These are phyloP conservation scores for Petrea volubilis DNA, from an alignment of 257 asterid species.

Conservation along the genomic window DNA sequence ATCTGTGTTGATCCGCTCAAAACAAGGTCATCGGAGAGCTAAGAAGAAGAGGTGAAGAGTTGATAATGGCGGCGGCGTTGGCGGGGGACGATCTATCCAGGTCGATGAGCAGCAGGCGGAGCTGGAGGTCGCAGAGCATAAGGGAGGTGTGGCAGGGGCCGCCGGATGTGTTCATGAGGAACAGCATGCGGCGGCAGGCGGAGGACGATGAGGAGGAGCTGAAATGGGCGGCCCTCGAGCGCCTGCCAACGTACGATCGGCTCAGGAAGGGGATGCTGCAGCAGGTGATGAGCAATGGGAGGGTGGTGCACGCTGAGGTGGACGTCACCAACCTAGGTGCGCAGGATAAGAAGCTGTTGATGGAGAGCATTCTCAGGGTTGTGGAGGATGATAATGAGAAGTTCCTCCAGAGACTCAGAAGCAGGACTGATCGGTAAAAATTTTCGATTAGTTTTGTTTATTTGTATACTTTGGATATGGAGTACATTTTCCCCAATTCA, in stretches of 20 bases:
- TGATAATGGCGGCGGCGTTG: constrained; percentile 36
- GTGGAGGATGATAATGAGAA: constrained; percentile 59
- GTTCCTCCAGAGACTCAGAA: constrained; percentile 49
- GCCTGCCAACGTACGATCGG: constrained; percentile 58
- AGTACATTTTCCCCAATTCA: not conserved
- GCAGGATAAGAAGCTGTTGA: constrained; percentile 47
- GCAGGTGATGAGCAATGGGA: constrained; percentile 49
- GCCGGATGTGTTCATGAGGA: constrained; percentile 44
- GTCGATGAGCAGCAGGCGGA: constrained; percentile 34
- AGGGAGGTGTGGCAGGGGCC: constrained; percentile 54
- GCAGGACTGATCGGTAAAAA: constrained; percentile 59
- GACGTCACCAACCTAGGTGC: constrained; percentile 48
- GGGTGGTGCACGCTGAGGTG: constrained; percentile 38
- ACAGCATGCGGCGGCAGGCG: constrained; percentile 38
- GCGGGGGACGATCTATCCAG: constrained; percentile 41
- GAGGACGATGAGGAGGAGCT: constrained; percentile 68
- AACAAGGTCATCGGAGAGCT: not conserved
- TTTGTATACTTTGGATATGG: not conserved
- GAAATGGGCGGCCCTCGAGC: constrained; percentile 64
- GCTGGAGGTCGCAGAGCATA: constrained; percentile 50
- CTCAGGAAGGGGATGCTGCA: constrained; percentile 55
- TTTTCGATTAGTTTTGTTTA: not conserved
- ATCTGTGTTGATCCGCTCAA: not conserved
- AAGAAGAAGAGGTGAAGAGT: not conserved
- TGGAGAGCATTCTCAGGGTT: constrained; percentile 56